phyloP scores from a whole-genome alignment of 2,329 filamentous ascomycete genomes.

The Trematosphaeria pertusa region DNA sequence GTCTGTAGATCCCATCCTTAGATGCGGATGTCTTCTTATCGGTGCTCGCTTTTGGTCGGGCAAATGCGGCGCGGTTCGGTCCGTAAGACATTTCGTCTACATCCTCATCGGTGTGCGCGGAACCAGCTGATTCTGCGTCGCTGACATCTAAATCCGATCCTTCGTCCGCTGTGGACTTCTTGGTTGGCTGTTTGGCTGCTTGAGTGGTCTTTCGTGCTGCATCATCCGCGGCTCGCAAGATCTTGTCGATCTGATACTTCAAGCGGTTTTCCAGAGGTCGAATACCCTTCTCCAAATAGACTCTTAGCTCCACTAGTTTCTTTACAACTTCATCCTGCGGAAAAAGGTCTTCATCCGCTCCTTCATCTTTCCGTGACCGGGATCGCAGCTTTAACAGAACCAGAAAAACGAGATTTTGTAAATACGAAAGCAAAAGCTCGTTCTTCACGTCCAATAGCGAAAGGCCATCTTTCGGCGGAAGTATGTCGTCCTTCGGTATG shows the following conservation, averaged over 20 bases:
- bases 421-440: slow-evolving; percentile 93
- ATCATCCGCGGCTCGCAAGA: slow-evolving; percentile 85
- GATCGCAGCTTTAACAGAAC: slow-evolving; percentile 76
- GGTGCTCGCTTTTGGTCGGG: slow-evolving; percentile 31
- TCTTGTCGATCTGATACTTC: slow-evolving; percentile 95
- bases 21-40: slow-evolving; percentile 34
- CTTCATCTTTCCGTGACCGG: slow-evolving; percentile 36
- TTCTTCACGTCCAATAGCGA: slow-evolving; percentile 96
- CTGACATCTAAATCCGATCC: slow-evolving; percentile 53
- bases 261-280: slow-evolving; percentile 87
- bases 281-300: slow-evolving; percentile 92
- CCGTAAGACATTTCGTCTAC: slow-evolving; percentile 69
- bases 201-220: slow-evolving; percentile 49
- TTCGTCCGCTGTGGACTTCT: slow-evolving; percentile 38
- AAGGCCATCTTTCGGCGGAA: slow-evolving; percentile 84
- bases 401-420: slow-evolving; percentile 91
- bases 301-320: slow-evolving; percentile 88
- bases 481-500: slow-evolving; percentile 65
- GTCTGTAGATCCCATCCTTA: slow-evolving; percentile 79
- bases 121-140: slow-evolving; percentile 36
- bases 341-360: slow-evolving; percentile 48
- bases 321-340: slow-evolving; percentile 74
- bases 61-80: slow-evolving; percentile 63
- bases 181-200: slow-evolving; percentile 19
- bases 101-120: slow-evolving; percentile 38